Percentiles rank a stretch among this genome's conserved stretches.
Conservation (phyloP, 2,329 filamentous ascomycete genomes). For the Cercospora sp. region DNA sequence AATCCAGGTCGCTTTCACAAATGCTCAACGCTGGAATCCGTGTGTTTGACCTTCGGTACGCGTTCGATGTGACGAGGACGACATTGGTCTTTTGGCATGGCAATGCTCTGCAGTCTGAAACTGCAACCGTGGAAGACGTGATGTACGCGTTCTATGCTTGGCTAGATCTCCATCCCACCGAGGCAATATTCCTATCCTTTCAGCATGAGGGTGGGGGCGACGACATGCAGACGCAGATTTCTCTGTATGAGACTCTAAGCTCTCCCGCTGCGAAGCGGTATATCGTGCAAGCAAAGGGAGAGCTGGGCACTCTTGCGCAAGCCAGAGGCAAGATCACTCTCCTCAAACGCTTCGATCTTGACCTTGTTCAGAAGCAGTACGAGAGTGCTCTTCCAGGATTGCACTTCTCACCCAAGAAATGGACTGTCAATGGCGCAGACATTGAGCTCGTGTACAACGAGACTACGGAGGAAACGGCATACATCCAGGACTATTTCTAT, state of each 20-base stretch:
- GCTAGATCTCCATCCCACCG: slow-evolving; percentile 50
- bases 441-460: slow-evolving; percentile 49
- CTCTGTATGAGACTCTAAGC: slow-evolving; percentile 45
- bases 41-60: slow-evolving; percentile 55
- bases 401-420: slow-evolving; percentile 49
- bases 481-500: slow-evolving; percentile 55
- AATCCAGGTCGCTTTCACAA: slow-evolving; percentile 42
- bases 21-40: slow-evolving; percentile 52
- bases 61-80: slow-evolving; percentile 49
- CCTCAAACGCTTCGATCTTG: slow-evolving; percentile 51
- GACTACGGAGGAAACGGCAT: slow-evolving; percentile 43
- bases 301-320: slow-evolving; percentile 42
- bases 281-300: slow-evolving; percentile 42
- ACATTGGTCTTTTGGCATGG: slow-evolving; percentile 54
- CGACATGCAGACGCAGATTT: slow-evolving; percentile 42
- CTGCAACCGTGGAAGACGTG: slow-evolving; percentile 48
- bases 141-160: slow-evolving; percentile 53
- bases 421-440: slow-evolving; percentile 47
- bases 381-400: slow-evolving; percentile 47
- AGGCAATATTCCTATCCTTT: slow-evolving; percentile 51
- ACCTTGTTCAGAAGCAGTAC: slow-evolving; percentile 41
- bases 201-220: slow-evolving; percentile 49
- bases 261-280: slow-evolving; percentile 44
- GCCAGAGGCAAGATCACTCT: slow-evolving; percentile 46
- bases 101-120: slow-evolving; percentile 48